Conservation (phyloP, 108 stramenopile genomes). For the Skeletonema grethae region DNA sequence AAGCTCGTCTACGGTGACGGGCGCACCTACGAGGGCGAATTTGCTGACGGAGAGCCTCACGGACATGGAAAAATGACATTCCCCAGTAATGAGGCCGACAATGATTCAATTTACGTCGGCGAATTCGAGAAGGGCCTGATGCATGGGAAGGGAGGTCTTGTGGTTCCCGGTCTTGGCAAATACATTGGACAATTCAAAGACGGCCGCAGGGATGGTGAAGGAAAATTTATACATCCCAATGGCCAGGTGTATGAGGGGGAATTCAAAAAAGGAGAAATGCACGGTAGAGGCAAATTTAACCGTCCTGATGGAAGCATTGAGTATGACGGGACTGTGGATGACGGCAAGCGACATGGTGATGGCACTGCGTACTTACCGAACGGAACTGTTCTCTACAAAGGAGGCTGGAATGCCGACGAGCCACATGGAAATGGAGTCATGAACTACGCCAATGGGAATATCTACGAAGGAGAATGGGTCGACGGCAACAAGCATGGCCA, state of each 20-base stretch:
- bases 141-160: background rate
- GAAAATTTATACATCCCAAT: slow-evolving; percentile 14
- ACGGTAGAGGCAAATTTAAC: slow-evolving; percentile 17
- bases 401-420: slow-evolving; percentile 32
- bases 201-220: slow-evolving; percentile 6
- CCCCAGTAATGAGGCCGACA: background rate
- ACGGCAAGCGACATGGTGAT: slow-evolving; percentile 24
- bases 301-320: slow-evolving; percentile 7
- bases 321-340: slow-evolving; percentile 30
- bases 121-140: background rate
- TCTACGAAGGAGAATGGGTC: slow-evolving; percentile 39
- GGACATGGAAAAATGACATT: background rate
- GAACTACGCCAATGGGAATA: slow-evolving; percentile 5
- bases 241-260: slow-evolving; percentile 9
- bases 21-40: background rate
- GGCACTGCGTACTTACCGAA: slow-evolving; percentile 19
- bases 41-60: background rate
- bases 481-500: slow-evolving; percentile 39
- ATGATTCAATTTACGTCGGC: background rate
- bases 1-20: background rate
- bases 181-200: slow-evolving; percentile 10
- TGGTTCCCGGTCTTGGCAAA: background rate
- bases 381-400: slow-evolving; percentile 31
- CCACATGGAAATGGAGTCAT: background rate
- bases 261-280: background rate